Conservation (phyloP, 164 flowering plant species). For the Akebia trifoliata region DNA sequence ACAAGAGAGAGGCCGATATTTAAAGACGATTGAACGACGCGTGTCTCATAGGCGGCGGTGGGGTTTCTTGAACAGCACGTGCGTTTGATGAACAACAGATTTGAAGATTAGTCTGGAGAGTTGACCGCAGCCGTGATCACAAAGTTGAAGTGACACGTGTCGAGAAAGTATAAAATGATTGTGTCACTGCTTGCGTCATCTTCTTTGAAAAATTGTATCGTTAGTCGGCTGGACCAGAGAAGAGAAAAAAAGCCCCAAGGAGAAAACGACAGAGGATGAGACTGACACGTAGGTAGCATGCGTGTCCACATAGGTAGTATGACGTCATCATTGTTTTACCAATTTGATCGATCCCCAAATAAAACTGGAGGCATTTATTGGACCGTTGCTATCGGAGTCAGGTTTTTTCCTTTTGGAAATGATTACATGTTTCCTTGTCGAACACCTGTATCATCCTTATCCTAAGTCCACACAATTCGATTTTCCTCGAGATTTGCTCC, state of each 20-base stretch:
- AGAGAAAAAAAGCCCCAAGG: background rate
- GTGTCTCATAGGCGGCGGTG: constrained; percentile 30
- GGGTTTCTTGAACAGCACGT: constrained; percentile 34
- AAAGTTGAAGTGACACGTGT: constrained; percentile 28
- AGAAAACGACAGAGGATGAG: background rate
- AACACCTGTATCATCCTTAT: too few relatives aligned
- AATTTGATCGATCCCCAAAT: too few relatives aligned
- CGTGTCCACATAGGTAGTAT: background rate
- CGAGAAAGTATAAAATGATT: constrained; percentile 15
- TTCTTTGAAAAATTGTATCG: constrained; percentile 30
- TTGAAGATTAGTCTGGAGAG: constrained; percentile 3
- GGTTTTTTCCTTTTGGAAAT: too few relatives aligned
- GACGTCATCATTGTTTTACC: background rate
- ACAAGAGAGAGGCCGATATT: constrained; percentile 26
- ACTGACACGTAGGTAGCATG: background rate
- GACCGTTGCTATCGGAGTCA: too few relatives aligned
- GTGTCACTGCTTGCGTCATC: constrained; percentile 52
- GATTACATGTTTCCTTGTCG: too few relatives aligned
- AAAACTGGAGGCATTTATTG: too few relatives aligned
- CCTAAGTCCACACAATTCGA: too few relatives aligned
- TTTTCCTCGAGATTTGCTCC: too few relatives aligned
- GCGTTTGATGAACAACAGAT: constrained; percentile 19
- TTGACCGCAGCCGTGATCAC: constrained; percentile 28
- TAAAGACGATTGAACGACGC: constrained; percentile 33
- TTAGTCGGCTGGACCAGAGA: constrained; percentile 12